phyloP scores from a whole-genome alignment of 2,329 filamentous ascomycete genomes.

The Purpureocillium lavendulum region DNA sequence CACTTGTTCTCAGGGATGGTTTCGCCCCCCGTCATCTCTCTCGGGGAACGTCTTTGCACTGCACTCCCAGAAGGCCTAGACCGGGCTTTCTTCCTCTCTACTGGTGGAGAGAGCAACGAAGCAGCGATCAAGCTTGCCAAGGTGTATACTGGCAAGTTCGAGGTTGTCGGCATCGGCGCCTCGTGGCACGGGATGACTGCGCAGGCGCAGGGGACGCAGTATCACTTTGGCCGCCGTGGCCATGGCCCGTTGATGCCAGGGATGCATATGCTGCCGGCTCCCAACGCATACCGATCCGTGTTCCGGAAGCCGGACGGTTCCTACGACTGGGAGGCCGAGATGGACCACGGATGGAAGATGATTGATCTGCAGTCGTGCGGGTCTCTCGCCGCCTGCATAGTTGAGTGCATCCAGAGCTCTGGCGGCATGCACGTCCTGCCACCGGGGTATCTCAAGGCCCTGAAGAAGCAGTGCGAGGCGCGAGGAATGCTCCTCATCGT shows the following conservation, averaged over 20 bases:
- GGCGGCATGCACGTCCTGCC: conserved; percentile 54
- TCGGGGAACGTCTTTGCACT: conserved; percentile 40
- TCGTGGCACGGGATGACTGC: conserved; percentile 56
- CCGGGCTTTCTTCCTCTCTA: conserved; percentile 49
- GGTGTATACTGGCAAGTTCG: conserved; percentile 54
- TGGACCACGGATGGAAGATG: conserved; percentile 52
- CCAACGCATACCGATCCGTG: conserved; percentile 52
- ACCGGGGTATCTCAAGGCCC: conserved; percentile 45
- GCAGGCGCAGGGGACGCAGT: conserved; percentile 44
- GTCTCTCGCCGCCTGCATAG: conserved; percentile 54
- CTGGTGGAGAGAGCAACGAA: conserved; percentile 49
- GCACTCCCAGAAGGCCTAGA: conserved; percentile 41
- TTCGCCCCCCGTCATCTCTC: conserved; percentile 45
- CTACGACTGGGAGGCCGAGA: conserved; percentile 54
- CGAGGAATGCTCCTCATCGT: conserved; percentile 53
- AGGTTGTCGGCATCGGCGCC: conserved; percentile 50
- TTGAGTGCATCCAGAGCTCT: conserved; percentile 52
- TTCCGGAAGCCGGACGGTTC: conserved; percentile 50
- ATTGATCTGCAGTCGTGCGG: conserved; percentile 52
- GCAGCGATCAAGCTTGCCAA: conserved; percentile 59
- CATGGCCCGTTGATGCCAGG: conserved; percentile 44
- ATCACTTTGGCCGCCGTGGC: conserved; percentile 44
- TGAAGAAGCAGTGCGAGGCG: conserved; percentile 46
- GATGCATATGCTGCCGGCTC: conserved; percentile 47
- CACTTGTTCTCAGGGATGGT: conserved; percentile 54